Conservation (phyloP, 2,329 filamentous ascomycete genomes). For the Polychaeton citri region DNA sequence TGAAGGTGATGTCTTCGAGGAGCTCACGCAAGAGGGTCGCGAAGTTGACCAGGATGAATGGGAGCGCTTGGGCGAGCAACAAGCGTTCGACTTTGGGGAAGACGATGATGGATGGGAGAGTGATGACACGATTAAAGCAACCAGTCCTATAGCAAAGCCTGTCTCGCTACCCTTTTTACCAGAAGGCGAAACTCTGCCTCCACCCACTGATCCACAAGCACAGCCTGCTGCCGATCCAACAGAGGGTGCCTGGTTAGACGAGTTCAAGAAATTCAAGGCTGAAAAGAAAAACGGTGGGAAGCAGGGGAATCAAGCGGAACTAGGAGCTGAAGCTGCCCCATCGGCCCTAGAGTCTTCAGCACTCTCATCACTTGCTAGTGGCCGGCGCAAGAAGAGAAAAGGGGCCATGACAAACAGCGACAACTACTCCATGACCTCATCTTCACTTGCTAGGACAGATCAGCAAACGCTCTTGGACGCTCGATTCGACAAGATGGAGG, state of each 20-base stretch:
- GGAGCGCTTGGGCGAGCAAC: constrained; percentile 36
- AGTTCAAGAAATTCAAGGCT: constrained; percentile 91
- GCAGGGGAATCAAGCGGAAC: constrained; percentile 17
- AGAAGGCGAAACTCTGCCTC: constrained; percentile 30
- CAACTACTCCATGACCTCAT: constrained; percentile 83
- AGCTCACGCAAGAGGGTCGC: constrained; percentile 53
- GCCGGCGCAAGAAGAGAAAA: constrained; percentile 85
- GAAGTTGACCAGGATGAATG: constrained; percentile 75
- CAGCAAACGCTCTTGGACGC: constrained; percentile 74
- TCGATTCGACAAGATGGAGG: constrained; percentile 77
- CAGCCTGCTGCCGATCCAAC: constrained; percentile 22
- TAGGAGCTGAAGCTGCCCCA: constrained; percentile 32
- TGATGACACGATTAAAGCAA: constrained; percentile 70
- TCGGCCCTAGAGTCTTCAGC: constrained; percentile 56
- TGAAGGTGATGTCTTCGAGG: constrained; percentile 70
- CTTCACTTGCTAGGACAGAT: constrained; percentile 75
- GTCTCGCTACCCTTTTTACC: background rate
- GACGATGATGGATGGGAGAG: constrained; percentile 89
- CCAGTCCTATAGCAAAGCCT: constrained; percentile 15
- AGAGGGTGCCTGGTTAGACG: constrained; percentile 74
- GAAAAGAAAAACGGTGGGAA: constrained; percentile 41
- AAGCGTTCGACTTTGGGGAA: constrained; percentile 16
- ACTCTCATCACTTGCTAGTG: constrained; percentile 61
- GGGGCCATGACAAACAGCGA: constrained; percentile 81
- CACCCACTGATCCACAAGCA: constrained; percentile 21